Base-by-base conservation (phyloP, 2,329 filamentous ascomycete species). In the Pestalotiopsis sp. region DNA sequence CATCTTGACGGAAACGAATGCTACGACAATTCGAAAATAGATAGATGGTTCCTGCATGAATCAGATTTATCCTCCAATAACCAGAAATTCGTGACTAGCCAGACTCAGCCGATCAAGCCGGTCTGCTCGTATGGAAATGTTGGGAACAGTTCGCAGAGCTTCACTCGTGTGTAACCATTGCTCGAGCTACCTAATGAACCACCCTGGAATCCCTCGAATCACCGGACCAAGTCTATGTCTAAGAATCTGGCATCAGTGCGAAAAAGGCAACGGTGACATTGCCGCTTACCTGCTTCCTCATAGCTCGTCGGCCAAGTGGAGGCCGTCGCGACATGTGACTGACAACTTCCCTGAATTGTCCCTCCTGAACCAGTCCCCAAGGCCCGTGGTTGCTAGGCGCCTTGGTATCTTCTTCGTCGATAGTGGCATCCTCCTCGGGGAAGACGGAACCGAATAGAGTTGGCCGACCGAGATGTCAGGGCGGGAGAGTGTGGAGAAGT, bases 371-470 rank as follows among this genome's bases (percentile, higher is more conserved):
- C n/a, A 17, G 13, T n/a, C 52, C 25, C 52, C 20, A n/a, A 58
- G 52, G 7, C 14, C 52, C 20, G n/a, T 58, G n/a, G 6, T 2
- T 25, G 12, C 57, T 36, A 36, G 31, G 7, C 31, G 31, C 31
- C 31, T 36, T 36, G 31, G 31, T 36, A 36, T 4, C 25, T 7
- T 6, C 23, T n/a, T 27, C 20, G 17, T 27, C 23, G 6, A 17
- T n/a, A 25, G 14, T 59, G 36, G 31, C 7, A 36, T 36, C 9
- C 12, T 40, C n/a, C 20, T 64, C 61, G 61, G 61, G 61, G 61
- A 64, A 64, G 36, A 23, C 40, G 61, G 61, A 45, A 45, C 61
- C 61, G 61, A 64, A 64, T 40, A 49, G 61, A 64, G 25, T 64
- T 64, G 27, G 17, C 1, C 2, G 40, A 45, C 38, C 38, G 23